Evolutionary conservation across 2,329 filamentous ascomycete genomes (phyloP), one percentile per base, ranked within the genome.

Genomic region (Dichotomopilus funicola): DNA sequence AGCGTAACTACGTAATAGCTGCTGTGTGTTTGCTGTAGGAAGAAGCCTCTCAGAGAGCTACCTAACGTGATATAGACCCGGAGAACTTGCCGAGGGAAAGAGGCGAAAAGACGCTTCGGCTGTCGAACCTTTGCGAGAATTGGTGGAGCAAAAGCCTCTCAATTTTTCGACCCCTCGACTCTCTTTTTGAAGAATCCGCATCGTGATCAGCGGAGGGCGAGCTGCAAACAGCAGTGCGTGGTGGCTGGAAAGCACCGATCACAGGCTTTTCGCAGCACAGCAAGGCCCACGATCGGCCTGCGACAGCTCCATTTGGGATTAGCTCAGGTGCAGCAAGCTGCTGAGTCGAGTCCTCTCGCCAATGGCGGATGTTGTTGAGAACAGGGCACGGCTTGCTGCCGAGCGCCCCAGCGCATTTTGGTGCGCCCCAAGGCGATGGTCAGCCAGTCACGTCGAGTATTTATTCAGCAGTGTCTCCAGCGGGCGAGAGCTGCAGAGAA

Each of bases 401-500:
- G 31, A 42, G 41, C 48, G 36, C 51, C 46, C 34, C 19, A 27
- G 19, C 3, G 19, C 19, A 27, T 27, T 27, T 27, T 27, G 19
- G 19, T 27, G 19, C 19, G 19, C 19, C 19, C 19, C 19, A 27
- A 27, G 19, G 19, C 19, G 19, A 10, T 38, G 7, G 42, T 34
- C 40, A 36, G 33, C 56, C 56, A 58, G 6, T 58, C 53, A 46
- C 11, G 8, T 13, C 10, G n/a, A 12, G 31, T 11, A 50, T 51
- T 27, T n/a, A 41, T n/a, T 51, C 38, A 36, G 13, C 47, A 7
- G 37, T 6, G 45, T 50, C 10, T 34, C 27, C 56, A 38, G 27
- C 54, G 13, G 53, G 53, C 54, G 57, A 52, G 50, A 56, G 53
- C 11, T 56, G 57, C 54, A 56, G 48, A 13, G 27, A 31, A 34